Conservation (phyloP, 2,329 filamentous ascomycete genomes). For the Orbilia brochopaga region DNA sequence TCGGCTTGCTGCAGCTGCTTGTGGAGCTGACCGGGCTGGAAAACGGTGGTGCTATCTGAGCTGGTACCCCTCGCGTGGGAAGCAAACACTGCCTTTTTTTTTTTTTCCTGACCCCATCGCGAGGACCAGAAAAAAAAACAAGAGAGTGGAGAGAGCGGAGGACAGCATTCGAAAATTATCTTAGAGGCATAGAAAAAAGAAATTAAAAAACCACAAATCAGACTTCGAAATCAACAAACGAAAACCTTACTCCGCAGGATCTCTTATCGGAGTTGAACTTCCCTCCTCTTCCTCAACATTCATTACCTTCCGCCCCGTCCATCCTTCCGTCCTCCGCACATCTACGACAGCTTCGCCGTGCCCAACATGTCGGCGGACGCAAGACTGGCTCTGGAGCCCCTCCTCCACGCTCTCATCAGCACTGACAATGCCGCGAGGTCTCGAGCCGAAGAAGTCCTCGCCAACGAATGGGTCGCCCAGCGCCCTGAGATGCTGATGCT, state of each 20-base stretch:
- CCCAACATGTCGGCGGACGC: slow-evolving; percentile 30
- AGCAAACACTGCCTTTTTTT: slow-evolving; percentile 44
- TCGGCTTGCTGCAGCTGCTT: slow-evolving; percentile 27
- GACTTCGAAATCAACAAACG: neutral
- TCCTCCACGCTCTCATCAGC: slow-evolving; percentile 86
- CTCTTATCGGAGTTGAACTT: slow-evolving; percentile 28
- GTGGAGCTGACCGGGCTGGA: slow-evolving; percentile 38
- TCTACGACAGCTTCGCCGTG: slow-evolving; percentile 13
- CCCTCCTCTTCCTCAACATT: slow-evolving; percentile 5
- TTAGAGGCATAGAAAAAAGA: neutral
- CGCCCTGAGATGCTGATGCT: slow-evolving; percentile 88
- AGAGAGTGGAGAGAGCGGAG: slow-evolving; percentile 5
- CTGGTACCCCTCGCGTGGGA: slow-evolving; percentile 47
- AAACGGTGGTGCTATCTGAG: slow-evolving; percentile 17
- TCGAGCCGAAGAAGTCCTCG: slow-evolving; percentile 86
- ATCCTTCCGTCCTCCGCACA: slow-evolving; percentile 10
- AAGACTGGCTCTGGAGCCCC: slow-evolving; percentile 55
- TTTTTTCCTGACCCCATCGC: slow-evolving; percentile 33
- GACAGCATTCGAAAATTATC: neutral
- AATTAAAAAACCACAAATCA: neutral
- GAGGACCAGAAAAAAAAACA: slow-evolving; percentile 25
- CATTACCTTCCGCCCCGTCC: slow-evolving; percentile 9
- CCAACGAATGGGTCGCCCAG: slow-evolving; percentile 82
- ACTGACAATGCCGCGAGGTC: slow-evolving; percentile 84
- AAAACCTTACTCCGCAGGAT: neutral